These are phyloP conservation scores for Solanum stenotomum DNA, from an alignment of 257 asterid species.

Conservation along the genomic window DNA sequence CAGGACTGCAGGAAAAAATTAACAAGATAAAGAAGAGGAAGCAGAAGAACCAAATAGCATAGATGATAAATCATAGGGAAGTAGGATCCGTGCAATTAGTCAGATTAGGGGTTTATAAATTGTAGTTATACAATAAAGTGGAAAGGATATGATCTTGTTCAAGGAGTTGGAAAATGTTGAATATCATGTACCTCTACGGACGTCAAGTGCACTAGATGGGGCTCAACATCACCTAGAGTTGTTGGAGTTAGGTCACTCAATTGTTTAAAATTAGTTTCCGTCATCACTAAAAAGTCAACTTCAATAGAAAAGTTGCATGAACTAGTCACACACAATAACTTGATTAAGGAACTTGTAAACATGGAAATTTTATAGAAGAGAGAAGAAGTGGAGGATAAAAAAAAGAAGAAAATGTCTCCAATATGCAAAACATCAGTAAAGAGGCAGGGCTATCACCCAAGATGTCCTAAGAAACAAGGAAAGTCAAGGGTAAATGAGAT, in stretches of 20 bases:
- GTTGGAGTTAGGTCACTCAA: not conserved
- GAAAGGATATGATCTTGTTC: not conserved
- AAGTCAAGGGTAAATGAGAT: not conserved
- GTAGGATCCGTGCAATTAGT: no score
- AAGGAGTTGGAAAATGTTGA: not conserved
- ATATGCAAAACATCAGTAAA: no score
- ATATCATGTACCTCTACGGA: not conserved
- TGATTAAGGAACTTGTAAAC: not conserved
- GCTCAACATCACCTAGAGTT: not conserved
- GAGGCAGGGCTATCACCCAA: not conserved
- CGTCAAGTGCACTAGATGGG: not conserved
- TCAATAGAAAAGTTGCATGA: not conserved
- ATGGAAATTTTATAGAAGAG: not conserved
- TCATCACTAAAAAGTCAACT: no score
- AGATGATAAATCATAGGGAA: not conserved
- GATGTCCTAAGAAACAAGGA: not conserved
- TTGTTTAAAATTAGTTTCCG: no score
- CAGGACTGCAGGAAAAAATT: not conserved
- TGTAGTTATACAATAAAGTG: no score
- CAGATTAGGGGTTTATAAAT: no score
- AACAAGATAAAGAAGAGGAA: not conserved
- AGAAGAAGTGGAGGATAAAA: no score
- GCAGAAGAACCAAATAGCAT: not conserved
- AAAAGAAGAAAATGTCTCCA: not conserved
- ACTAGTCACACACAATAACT: no score